Base-by-base conservation (phyloP, 306 rosid species). In the Trifolium dubium region DNA sequence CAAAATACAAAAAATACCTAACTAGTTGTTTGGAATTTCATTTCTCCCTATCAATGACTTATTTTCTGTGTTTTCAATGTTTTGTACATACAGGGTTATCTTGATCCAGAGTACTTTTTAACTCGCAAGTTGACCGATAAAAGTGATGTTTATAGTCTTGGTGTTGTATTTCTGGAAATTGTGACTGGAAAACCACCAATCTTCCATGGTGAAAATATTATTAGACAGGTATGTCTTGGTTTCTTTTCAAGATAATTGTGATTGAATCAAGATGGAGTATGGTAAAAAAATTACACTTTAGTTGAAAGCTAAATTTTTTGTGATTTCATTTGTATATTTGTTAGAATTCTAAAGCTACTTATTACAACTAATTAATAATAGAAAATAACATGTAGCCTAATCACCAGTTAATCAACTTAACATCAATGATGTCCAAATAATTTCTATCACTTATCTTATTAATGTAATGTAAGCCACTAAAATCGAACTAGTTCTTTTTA, bases 101-200 rank as follows among this genome's bases (percentile, higher is more conserved):
- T 92, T 49, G 98, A 92, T 83, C 98, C 98, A 10, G 98, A 92
- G 76, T 92, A 92, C 79, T 90, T 92, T 82, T 78, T 92, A 47
- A 92, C 97, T 67, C 97, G 50, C 68, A 87, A 90, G 72, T 76
- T 92, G 61, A 90, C 97, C 0, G 97, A 92, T 71, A 93, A 93
- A 79, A 93, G 98, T 77, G 98, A 93, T 72, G 98, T 93, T 67
- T 92, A 92, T 73, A 87, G 97, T 80, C 90, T 92, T 28, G 98
- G 98, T 63, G 97, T 94, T 55, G 98, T 94, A 47, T 81, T 92
- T 69, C 78, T 94, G 34, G 99, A 94, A 81, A 78, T 94, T 75
- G 10, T 91, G 55, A 94, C 97, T 1, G 96, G 95, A 19, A 89
- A 79, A 85, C 97, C 84, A 31, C 96, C 99, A 61, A 94, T 94